phyloP scores from a whole-genome alignment of 495 filamentous ascomycete genomes.

The Pseudoneurospora amorphoporcata region DNA sequence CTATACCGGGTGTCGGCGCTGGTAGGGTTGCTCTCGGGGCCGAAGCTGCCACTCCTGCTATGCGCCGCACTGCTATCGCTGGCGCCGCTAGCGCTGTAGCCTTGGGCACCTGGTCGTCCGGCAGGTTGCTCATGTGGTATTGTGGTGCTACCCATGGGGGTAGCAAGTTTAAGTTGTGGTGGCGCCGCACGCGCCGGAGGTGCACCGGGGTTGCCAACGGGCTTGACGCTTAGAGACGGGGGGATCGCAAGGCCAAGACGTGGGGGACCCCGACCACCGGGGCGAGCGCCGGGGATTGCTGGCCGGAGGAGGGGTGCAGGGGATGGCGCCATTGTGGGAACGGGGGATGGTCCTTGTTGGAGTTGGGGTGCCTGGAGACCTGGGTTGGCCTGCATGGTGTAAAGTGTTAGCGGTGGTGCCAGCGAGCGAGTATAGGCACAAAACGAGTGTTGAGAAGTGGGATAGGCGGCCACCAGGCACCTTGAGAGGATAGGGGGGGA shows the following conservation, averaged over 20 bases:
- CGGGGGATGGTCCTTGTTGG: constrained; percentile 17
- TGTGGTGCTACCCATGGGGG: constrained; percentile 67
- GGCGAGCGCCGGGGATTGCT: constrained; percentile 65
- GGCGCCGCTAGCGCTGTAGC: constrained; percentile 57
- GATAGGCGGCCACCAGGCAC: background rate
- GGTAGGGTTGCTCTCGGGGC: constrained; percentile 60
- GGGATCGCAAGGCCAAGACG: constrained; percentile 83
- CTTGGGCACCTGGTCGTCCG: constrained; percentile 32
- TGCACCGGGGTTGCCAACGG: constrained; percentile 39
- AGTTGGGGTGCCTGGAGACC: constrained; percentile 17
- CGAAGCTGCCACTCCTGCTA: constrained; percentile 64
- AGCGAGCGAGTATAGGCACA: background rate
- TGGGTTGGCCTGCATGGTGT: constrained; percentile 21
- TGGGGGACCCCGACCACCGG: constrained; percentile 54
- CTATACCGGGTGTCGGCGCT: constrained; percentile 78
- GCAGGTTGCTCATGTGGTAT: constrained; percentile 50
- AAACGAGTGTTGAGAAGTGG: background rate
- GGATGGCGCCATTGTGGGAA: constrained; percentile 59
- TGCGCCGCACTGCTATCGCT: constrained; percentile 57
- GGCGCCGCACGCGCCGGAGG: constrained; percentile 44
- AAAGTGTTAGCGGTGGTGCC: background rate
- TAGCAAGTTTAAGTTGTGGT: constrained; percentile 68
- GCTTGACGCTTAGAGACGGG: constrained; percentile 68
- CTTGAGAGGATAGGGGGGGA: background rate
- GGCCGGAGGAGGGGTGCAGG: constrained; percentile 74